Evolutionary conservation across 2,329 filamentous ascomycete species (phyloP).

Genomic region (Conoideocrella luteorostrata): DNA sequence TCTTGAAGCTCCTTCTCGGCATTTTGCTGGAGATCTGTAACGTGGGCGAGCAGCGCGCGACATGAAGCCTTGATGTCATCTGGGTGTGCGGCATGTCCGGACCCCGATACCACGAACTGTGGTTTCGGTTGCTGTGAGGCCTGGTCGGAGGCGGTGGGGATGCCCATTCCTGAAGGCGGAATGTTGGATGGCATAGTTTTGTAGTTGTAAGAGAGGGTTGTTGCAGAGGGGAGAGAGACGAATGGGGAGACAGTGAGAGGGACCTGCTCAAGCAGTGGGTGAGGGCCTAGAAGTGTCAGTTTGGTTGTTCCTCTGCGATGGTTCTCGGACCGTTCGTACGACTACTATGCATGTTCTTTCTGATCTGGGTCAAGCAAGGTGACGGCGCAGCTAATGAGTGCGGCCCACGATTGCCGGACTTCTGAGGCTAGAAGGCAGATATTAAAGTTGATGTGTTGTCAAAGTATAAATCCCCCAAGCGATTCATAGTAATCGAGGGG

Average conservation of each 20-base stretch:
- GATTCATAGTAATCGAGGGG: too few species aligned
- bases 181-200: conserved; percentile 82
- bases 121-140: conserved; percentile 39
- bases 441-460: too few species aligned
- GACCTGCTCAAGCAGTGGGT: conserved; percentile 85
- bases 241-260: conserved; percentile 93
- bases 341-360: conserved; percentile 25
- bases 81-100: conserved; percentile 78
- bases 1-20: conserved; percentile 60
- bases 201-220: conserved; percentile 93
- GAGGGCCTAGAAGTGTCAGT: conserved; percentile 51
- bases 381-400: too few species aligned
- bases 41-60: conserved; percentile 67
- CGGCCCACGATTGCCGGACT: too few species aligned
- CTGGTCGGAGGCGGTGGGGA: conserved; percentile 30
- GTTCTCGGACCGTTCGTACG: conserved; percentile 20
- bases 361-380: too few species aligned
- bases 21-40: conserved; percentile 61
- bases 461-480: too few species aligned
- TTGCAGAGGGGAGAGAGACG: conserved; percentile 79
- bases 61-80: conserved; percentile 81
- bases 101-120: conserved; percentile 70
- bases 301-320: conserved; percentile 9
- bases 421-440: too few species aligned
- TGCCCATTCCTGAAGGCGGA: conserved; percentile 41